Evolutionary conservation across 768 basidiomycete genomes (phyloP).

Genomic region (Termitomyces eurrhizus): DNA sequence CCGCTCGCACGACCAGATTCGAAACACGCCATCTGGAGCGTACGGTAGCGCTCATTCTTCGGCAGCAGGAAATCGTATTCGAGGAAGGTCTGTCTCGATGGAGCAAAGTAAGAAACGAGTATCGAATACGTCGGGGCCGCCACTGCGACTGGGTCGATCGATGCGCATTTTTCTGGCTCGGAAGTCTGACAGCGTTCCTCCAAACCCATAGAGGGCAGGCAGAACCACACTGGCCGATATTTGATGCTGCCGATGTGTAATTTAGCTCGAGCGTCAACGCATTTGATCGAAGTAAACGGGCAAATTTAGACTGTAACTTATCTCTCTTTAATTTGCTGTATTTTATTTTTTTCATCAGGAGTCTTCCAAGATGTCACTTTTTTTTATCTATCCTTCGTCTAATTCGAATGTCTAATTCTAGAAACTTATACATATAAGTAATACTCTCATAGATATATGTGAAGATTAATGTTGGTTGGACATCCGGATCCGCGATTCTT

Average conservation of each 20-base stretch:
- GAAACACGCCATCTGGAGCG: constrained; percentile 4
- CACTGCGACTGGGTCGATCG: constrained; percentile 45
- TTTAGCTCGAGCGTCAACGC: no score
- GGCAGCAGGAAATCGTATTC: not conserved
- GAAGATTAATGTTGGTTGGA: not conserved
- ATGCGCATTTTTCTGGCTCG: constrained; percentile 55
- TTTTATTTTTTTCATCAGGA: not conserved
- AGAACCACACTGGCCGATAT: not conserved
- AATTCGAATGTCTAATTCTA: not conserved
- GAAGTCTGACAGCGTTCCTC: constrained; percentile 33
- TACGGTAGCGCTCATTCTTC: not conserved
- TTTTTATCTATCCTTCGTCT: not conserved
- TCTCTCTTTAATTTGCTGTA: constrained; percentile 4
- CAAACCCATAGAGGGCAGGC: not conserved
- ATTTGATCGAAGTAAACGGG: not conserved
- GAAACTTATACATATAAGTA: not conserved
- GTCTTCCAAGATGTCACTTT: not conserved
- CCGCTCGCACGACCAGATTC: not conserved
- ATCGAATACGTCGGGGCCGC: constrained; percentile 13
- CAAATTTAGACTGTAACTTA: not conserved
- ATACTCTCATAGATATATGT: not conserved
- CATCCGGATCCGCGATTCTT: not conserved
- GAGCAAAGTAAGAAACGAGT: constrained; percentile 7
- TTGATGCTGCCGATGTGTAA: not conserved
- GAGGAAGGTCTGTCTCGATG: not conserved